These are phyloP conservation scores for Kitagawia praeruptora DNA, from an alignment of 129 eudicot species.

Conservation along the genomic window DNA sequence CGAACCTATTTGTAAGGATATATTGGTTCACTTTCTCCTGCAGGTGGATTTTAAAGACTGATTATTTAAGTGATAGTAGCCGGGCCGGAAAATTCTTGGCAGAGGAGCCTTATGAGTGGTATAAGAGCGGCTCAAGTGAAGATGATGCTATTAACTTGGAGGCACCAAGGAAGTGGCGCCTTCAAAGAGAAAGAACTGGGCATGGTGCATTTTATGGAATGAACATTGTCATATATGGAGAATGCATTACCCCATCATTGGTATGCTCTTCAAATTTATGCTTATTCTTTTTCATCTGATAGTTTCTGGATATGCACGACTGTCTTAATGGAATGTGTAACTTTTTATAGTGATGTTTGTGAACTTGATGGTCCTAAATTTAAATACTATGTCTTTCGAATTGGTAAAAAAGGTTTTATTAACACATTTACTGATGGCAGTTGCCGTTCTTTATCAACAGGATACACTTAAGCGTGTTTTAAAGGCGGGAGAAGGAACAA, in stretches of 20 bases:
- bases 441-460: constrained; percentile 24
- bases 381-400: not conserved
- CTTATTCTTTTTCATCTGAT: not conserved
- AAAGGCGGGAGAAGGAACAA: constrained; percentile 95
- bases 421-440: not conserved
- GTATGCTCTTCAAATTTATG: constrained; percentile 24
- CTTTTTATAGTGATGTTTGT: not conserved
- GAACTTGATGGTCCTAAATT: not conserved
- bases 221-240: constrained; percentile 80
- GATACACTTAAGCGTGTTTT: constrained; percentile 87
- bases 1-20: not conserved
- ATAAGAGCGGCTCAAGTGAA: constrained; percentile 61
- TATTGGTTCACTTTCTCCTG: constrained; percentile 11
- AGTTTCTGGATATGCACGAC: not conserved
- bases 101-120: constrained; percentile 96
- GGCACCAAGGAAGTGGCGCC: constrained; percentile 98
- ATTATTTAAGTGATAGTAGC: constrained; percentile 69
- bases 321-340: not conserved
- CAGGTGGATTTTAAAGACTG: constrained; percentile 95
- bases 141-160: constrained; percentile 79
- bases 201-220: constrained; percentile 89
- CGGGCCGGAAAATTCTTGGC: constrained; percentile 65
- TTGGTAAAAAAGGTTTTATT: not conserved
- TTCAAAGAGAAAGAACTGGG: constrained; percentile 72
- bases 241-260: constrained; percentile 93